Conservation (phyloP, 148 eudicot genomes). For the Camellia japonica region DNA sequence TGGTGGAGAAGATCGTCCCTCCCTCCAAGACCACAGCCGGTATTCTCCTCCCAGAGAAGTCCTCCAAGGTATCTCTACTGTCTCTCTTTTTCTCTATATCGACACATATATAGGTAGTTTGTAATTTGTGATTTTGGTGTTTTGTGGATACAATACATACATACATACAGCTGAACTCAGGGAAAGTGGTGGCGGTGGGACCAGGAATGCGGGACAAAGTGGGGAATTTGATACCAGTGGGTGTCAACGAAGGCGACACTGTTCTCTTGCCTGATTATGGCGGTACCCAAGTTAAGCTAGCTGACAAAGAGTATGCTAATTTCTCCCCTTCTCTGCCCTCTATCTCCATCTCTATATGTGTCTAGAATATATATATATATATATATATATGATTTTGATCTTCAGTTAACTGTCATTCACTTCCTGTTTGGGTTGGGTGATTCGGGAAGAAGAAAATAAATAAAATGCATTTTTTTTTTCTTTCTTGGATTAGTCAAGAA, state of each 20-base stretch:
- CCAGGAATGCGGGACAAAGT: constrained; percentile 54
- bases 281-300: constrained; percentile 79
- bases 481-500: too few species aligned
- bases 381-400: not conserved
- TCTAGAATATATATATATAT: not conserved
- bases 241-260: constrained; percentile 82
- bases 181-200: constrained; percentile 78
- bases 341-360: not conserved
- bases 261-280: constrained; percentile 88
- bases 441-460: too few species aligned
- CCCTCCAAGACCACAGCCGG: constrained; percentile 53
- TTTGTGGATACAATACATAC: not conserved
- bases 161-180: constrained; percentile 63
- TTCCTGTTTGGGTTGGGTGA: too few species aligned
- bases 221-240: constrained; percentile 56
- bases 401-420: too few species aligned
- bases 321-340: not conserved
- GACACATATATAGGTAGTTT: not conserved
- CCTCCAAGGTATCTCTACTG: constrained; percentile 38
- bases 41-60: constrained; percentile 56
- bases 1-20: constrained; percentile 52
- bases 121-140: not conserved
- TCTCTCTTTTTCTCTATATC: too few species aligned
- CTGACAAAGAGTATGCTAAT: constrained; percentile 61
- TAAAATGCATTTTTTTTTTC: too few species aligned